Evolutionary conservation across 2,329 filamentous ascomycete species (phyloP).

Genomic region (Penicillium oxalicum): DNA sequence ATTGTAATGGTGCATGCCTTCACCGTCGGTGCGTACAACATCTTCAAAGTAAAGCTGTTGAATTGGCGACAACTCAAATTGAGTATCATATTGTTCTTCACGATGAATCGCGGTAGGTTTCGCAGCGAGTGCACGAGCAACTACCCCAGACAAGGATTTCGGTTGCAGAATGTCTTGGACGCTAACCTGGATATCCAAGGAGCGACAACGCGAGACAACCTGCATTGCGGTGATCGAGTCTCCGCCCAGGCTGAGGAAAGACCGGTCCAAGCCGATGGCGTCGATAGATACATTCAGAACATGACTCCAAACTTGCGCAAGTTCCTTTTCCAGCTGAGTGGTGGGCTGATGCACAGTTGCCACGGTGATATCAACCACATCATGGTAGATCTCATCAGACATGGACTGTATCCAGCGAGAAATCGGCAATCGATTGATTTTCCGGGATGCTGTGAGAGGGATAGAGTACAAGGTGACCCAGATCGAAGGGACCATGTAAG

Average conservation of each 20-base stretch:
- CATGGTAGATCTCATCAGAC: slow-evolving; percentile 1
- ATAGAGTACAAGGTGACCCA: slow-evolving; percentile 8
- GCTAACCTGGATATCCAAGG: slow-evolving; percentile 12
- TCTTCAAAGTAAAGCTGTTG: slow-evolving; percentile 3
- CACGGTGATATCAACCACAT: slow-evolving; percentile 1
- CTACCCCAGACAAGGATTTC: not conserved
- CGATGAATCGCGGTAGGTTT: not conserved
- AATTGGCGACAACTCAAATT: slow-evolving; percentile 2
- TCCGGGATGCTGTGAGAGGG: slow-evolving; percentile 6
- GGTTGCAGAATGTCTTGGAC: slow-evolving; percentile 16
- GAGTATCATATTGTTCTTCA: slow-evolving; percentile 1
- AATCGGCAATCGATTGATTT: slow-evolving; percentile 6
- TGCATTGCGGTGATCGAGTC: slow-evolving; percentile 9
- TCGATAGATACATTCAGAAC: slow-evolving; percentile 4
- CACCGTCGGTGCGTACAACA: not conserved
- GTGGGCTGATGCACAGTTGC: not conserved
- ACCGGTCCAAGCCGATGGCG: not conserved
- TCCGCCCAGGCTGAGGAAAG: slow-evolving; percentile 3
- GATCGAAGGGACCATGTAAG: slow-evolving; percentile 11
- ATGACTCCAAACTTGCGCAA: not conserved
- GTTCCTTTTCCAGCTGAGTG: not conserved
- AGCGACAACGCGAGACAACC: slow-evolving; percentile 7
- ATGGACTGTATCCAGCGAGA: slow-evolving; percentile 6
- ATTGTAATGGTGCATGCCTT: slow-evolving; percentile 1
- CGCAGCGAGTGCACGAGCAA: not conserved